Conservation (phyloP, 805 yeast species). For the Alloascoidea hylecoeti region DNA sequence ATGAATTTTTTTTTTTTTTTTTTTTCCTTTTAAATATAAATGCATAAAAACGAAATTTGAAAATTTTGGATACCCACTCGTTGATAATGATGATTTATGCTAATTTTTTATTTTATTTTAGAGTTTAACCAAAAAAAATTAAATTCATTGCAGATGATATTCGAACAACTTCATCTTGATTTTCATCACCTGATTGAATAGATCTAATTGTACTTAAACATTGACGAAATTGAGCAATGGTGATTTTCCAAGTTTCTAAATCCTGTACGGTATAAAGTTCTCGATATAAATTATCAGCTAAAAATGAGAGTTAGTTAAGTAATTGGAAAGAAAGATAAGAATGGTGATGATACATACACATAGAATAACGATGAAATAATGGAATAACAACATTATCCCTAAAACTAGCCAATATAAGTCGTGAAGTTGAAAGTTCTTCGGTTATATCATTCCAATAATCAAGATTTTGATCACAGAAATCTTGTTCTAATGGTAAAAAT, state of each 20-base stretch:
- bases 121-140: no score
- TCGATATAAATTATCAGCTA: conserved; percentile 23
- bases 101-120: no score
- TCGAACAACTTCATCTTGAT: conserved; percentile 45
- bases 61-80: no score
- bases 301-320: conserved; percentile 19
- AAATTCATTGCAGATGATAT: conserved; percentile 17
- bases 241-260: conserved; percentile 14
- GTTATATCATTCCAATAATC: conserved; percentile 12
- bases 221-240: conserved; percentile 30
- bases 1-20: no score
- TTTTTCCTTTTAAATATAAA: no score
- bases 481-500: conserved; percentile 43
- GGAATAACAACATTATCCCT: conserved; percentile 37
- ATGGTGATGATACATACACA: not conserved
- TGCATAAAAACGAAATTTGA: no score
- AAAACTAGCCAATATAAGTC: conserved; percentile 28
- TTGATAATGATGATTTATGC: no score
- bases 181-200: conserved; percentile 36
- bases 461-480: conserved; percentile 18
- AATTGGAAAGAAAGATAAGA: no score
- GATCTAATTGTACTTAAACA: conserved; percentile 47
- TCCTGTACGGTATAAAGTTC: conserved; percentile 17
- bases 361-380: not conserved
- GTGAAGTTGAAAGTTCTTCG: conserved; percentile 19